A percentile compares a stretch with the other conserved stretches of the same genome.
phyloP scores from a whole-genome alignment of 2,329 filamentous ascomycete species.

The Coniochaeta sp. region DNA sequence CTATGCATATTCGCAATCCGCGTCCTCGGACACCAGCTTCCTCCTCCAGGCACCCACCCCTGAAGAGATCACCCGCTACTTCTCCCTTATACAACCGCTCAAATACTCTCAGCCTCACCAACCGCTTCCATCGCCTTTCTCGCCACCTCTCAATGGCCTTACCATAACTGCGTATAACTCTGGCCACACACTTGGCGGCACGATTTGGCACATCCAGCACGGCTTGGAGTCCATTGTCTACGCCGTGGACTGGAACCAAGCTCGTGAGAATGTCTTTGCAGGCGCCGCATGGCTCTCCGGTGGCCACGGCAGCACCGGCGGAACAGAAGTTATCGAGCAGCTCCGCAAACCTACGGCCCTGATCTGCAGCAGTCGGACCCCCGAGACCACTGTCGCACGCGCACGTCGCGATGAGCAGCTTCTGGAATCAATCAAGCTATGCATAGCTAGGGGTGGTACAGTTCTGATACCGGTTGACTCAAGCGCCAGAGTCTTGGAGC shows the following conservation, averaged over 20 bases:
- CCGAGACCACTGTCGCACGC: conserved; percentile 55
- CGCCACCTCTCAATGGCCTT: conserved; percentile 80
- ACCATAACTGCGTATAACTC: conserved; percentile 96
- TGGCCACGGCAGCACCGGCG: conserved; percentile 57
- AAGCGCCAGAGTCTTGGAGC: conserved; percentile 85
- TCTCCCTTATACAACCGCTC: conserved; percentile 80
- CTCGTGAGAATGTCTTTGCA: conserved; percentile 88
- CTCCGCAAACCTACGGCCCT: conserved; percentile 88
- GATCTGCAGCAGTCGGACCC: conserved; percentile 81
- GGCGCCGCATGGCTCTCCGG: conserved; percentile 91
- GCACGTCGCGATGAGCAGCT: conserved; percentile 81
- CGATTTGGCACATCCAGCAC: conserved; percentile 98
- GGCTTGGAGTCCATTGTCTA: conserved; percentile 96
- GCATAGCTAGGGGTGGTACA: conserved; percentile 75
- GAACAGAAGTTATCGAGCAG: conserved; percentile 88
- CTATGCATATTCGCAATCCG: conserved; percentile 46
- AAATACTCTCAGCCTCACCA: conserved; percentile 98
- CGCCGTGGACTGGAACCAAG: conserved; percentile 96
- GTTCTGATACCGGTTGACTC: conserved; percentile 93
- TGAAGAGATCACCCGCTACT: conserved; percentile 89
- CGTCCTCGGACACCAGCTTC: conserved; percentile 45
- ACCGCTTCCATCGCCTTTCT: conserved; percentile 78
- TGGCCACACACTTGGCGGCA: conserved; percentile 90
- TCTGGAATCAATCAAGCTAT: conserved; percentile 72
- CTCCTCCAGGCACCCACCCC: conserved; percentile 64